Evolutionary conservation across 2,329 filamentous ascomycete genomes (phyloP).

Genomic region (Cordyceps tenuipes): DNA sequence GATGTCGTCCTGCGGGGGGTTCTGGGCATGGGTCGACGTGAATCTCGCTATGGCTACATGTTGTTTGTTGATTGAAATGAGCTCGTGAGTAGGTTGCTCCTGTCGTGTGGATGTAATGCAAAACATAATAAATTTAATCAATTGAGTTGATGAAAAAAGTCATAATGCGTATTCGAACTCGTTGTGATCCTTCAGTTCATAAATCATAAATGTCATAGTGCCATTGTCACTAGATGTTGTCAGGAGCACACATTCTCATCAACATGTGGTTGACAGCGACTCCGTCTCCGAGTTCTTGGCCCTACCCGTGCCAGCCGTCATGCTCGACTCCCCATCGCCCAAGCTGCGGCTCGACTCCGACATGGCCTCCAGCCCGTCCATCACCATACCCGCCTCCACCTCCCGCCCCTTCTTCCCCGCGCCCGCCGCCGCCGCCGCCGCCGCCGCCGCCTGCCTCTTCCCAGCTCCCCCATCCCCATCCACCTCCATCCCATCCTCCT

Average conservation of each 20-base stretch:
- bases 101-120: background rate
- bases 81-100: background rate
- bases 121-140: background rate
- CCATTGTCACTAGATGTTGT: background rate
- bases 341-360: slow-evolving; percentile 32
- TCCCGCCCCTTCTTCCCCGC: slow-evolving; percentile 14
- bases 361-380: slow-evolving; percentile 12
- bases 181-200: background rate
- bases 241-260: slow-evolving; percentile 2
- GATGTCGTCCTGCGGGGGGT: slow-evolving; percentile 12
- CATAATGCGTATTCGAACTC: background rate
- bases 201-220: background rate
- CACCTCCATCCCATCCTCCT: slow-evolving; percentile 14
- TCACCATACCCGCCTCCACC: slow-evolving; percentile 8
- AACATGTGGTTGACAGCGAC: slow-evolving; percentile 26
- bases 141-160: background rate
- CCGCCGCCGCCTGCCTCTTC: background rate
- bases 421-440: background rate
- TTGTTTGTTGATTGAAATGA: background rate
- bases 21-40: background rate
- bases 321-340: slow-evolving; percentile 28
- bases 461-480: slow-evolving; percentile 14
- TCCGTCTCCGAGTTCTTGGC: slow-evolving; percentile 31
- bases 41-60: background rate
- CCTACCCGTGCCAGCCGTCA: slow-evolving; percentile 21